Percentiles rank a stretch among this genome's conserved stretches.
Conservation (phyloP, 495 filamentous ascomycete genomes). For the Hypomontagnella monticulosa region DNA sequence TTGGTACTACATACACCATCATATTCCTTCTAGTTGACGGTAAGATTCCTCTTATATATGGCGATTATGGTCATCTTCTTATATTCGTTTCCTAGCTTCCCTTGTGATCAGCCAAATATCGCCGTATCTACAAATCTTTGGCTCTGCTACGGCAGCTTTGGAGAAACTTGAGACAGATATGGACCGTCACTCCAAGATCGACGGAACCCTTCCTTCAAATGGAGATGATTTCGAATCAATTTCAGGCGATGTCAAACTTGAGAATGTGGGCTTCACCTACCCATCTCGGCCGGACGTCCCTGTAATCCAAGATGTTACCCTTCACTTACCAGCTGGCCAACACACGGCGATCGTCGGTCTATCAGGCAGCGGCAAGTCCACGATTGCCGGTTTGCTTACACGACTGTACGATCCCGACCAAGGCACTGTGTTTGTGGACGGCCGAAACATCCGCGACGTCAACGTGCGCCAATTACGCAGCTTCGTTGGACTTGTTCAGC, state of each 20-base stretch:
- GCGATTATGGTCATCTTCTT: conserved; percentile 10
- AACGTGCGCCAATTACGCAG: conserved; percentile 67
- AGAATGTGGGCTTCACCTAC: conserved; percentile 68
- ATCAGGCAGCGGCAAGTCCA: conserved; percentile 79
- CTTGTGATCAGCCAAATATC: conserved; percentile 70
- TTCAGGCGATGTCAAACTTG: conserved; percentile 60
- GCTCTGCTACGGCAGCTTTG: conserved; percentile 61
- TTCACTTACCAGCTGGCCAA: conserved; percentile 64
- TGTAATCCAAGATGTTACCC: conserved; percentile 59
- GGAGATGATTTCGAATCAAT: conserved; percentile 48
- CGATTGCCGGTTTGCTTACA: conserved; percentile 65
- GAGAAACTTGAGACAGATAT: conserved; percentile 59
- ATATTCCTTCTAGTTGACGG: conserved; percentile 73
- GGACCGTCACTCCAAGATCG: conserved; percentile 60
- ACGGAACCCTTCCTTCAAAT: conserved; percentile 53
- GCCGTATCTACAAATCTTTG: conserved; percentile 69
- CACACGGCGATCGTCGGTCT: conserved; percentile 73
- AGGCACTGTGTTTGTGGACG: conserved; percentile 61
- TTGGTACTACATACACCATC: conserved; percentile 71
- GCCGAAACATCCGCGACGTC: conserved; percentile 61
- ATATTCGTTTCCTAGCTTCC: conserved; percentile 55
- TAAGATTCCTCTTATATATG: conserved; percentile 42
- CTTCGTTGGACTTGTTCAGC: conserved; percentile 70
- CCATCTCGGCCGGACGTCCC: conserved; percentile 66
- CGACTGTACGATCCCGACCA: conserved; percentile 62